Base-by-base conservation (phyloP, 202 grass and related monocot species). In the Digitaria exilis region DNA sequence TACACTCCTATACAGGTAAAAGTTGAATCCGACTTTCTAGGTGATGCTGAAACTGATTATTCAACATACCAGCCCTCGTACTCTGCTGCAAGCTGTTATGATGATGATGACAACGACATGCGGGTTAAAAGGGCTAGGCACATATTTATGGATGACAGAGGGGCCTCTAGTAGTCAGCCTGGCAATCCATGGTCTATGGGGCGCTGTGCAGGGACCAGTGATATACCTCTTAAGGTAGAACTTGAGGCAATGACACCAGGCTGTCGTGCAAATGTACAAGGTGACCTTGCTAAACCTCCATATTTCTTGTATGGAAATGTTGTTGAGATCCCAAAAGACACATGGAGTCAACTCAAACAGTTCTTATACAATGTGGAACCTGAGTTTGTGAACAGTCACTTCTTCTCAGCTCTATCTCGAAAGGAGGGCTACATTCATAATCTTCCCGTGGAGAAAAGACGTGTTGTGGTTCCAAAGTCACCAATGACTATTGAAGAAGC, bases 341-440 rank as follows among this genome's bases (percentile, higher is more conserved):
- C 96, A 22, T 99, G 96, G 89, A 14, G 19, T 35, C 65, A 84
- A 43, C 65, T 99, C 4, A 86, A 86, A 10, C 80, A 84, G 28
- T 96, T 99, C 70, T 81, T 99, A 26, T 96, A 84, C 30, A 57
- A 55, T 51, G 82, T 90, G 57, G 83, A 92, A 8, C 96, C 96
- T 3, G 96, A 99, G 66, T 88, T 94, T 86, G 60, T 90, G n/a
- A 89, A 94, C 32, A 85, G 74, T 55, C 87, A 92, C 25, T 86
- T 51, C 30, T 98, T 98, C 63, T 98, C 91, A 0, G 89, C 87
- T 92, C n/a, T 96, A 31, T 43, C 70, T 42, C 77, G 91, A 81
- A 94, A 76, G 39, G 93, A 98, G 80, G 96, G 96, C 15, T 98
- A 98, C 16, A 76, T 98, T 55, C 96, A 98, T 83, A 98, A 96